Percentiles rank a stretch among this genome's conserved stretches.
Evolutionary conservation across 2,329 filamentous ascomycete species (phyloP).

Genomic region (Xylaria sp.): DNA sequence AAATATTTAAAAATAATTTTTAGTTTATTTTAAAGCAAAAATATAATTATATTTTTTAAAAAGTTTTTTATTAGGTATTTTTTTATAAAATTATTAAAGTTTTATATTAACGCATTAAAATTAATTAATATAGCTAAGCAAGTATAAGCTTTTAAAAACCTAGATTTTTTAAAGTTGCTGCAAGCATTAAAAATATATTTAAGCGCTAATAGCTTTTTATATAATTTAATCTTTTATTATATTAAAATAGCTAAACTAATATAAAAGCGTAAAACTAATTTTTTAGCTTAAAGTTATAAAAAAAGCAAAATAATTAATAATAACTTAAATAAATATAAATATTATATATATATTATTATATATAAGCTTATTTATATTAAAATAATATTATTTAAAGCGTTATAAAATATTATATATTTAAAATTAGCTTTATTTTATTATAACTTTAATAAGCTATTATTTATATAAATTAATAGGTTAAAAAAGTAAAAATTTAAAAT

Average conservation of each 20-base stretch:
- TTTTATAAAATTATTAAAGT: neutral
- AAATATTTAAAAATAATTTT: conserved; percentile 1
- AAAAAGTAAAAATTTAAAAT: neutral
- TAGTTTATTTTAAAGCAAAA: conserved; percentile 6
- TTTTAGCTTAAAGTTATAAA: neutral
- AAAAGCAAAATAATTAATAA: neutral
- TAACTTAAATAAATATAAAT: neutral
- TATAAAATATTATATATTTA: neutral
- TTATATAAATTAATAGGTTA: neutral
- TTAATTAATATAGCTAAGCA: neutral
- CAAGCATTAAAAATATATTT: neutral
- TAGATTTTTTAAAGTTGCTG: neutral
- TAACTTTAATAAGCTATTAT: neutral
- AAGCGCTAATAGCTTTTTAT: neutral
- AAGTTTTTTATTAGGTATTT: conserved; percentile 5
- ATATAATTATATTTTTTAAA: neutral
- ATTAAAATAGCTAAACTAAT: neutral
- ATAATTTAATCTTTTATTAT: neutral
- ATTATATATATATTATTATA: neutral
- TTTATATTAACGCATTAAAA: neutral
- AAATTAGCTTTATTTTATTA: conserved; percentile 1
- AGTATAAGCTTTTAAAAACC: neutral
- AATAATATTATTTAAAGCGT: neutral
- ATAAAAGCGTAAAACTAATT: neutral
- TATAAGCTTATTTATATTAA: neutral